A percentile compares a stretch with the other conserved stretches of the same genome.
Conservation (phyloP, 306 rosid genomes). For the Sicyos baderoa region DNA sequence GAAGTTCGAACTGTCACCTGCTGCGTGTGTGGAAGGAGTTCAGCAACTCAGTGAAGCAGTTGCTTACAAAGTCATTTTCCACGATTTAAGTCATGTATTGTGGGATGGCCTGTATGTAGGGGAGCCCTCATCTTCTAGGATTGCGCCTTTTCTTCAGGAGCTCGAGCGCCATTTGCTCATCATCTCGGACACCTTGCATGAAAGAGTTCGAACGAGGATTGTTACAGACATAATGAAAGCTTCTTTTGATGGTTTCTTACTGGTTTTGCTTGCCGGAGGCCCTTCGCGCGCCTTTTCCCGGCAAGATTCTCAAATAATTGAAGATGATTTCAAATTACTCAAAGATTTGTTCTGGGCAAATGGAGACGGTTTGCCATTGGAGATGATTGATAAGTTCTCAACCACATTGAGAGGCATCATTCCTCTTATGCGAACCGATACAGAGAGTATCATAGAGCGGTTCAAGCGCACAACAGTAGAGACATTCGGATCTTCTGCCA, state of each 20-base stretch:
- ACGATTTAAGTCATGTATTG: conserved; percentile 60
- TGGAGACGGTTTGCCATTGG: conserved; percentile 91
- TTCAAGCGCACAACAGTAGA: conserved; percentile 64
- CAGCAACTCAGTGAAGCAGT: conserved; percentile 84
- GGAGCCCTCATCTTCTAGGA: conserved; percentile 69
- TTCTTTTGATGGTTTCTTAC: conserved; percentile 86
- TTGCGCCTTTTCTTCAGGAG: conserved; percentile 69
- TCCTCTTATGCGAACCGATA: conserved; percentile 74
- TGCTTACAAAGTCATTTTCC: conserved; percentile 74
- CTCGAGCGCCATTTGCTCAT: conserved; percentile 60
- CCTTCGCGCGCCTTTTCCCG: conserved; percentile 74
- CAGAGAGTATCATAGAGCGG: conserved; percentile 67
- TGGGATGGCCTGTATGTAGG: conserved; percentile 86
- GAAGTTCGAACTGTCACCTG: conserved; percentile 74
- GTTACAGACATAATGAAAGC: conserved; percentile 90
- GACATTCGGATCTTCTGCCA: conserved; percentile 66
- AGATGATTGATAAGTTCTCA: conserved; percentile 70
- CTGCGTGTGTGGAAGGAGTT: conserved; percentile 86
- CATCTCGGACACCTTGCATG: conserved; percentile 63
- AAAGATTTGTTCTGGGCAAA: conserved; percentile 86
- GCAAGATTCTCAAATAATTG: conserved; percentile 76
- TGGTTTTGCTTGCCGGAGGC: conserved; percentile 96
- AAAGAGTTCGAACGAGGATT: conserved; percentile 71
- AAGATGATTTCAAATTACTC: conserved; percentile 72
- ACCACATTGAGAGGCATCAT: conserved; percentile 57